Percentiles rank a stretch among this genome's conserved stretches.
phyloP scores from a whole-genome alignment of 2,329 filamentous ascomycete species.

The Colletotrichum sp. region DNA sequence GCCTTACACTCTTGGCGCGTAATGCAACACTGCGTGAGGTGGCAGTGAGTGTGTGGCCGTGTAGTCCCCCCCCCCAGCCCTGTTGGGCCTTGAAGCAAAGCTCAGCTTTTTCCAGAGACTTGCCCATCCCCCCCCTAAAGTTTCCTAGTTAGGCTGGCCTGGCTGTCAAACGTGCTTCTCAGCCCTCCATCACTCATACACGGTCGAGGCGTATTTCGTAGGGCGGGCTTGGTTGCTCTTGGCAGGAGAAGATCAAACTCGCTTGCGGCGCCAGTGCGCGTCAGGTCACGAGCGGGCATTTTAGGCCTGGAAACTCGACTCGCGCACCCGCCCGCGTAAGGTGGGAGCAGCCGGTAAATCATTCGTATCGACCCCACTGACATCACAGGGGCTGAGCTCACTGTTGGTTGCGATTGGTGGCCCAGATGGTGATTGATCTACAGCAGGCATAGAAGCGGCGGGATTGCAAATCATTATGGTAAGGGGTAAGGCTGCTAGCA shows the following conservation, averaged over 20 bases:
- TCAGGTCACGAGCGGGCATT: background rate
- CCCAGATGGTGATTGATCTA: background rate
- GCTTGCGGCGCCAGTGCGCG: constrained; percentile 12
- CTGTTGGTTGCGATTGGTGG: background rate
- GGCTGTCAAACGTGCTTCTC: background rate
- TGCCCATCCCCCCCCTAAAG: background rate
- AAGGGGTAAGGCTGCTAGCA: background rate
- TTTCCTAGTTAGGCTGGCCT: background rate
- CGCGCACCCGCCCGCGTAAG: background rate
- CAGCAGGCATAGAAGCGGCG: constrained; percentile 10
- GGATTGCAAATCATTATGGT: constrained; percentile 1
- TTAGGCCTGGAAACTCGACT: background rate
- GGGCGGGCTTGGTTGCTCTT: background rate
- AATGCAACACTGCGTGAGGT: background rate
- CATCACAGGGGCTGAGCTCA: background rate
- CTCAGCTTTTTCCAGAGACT: background rate
- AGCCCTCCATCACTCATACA: background rate
- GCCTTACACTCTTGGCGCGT: background rate
- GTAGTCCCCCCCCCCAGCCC: background rate
- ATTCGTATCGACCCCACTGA: background rate
- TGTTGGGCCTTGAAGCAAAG: background rate
- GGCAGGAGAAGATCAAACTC: constrained; percentile 15
- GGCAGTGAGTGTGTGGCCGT: background rate
- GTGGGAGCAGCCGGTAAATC: background rate
- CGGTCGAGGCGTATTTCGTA: background rate